phyloP scores from a whole-genome alignment of 2,329 filamentous ascomycete genomes.

The Aspergillus fumigatus region DNA sequence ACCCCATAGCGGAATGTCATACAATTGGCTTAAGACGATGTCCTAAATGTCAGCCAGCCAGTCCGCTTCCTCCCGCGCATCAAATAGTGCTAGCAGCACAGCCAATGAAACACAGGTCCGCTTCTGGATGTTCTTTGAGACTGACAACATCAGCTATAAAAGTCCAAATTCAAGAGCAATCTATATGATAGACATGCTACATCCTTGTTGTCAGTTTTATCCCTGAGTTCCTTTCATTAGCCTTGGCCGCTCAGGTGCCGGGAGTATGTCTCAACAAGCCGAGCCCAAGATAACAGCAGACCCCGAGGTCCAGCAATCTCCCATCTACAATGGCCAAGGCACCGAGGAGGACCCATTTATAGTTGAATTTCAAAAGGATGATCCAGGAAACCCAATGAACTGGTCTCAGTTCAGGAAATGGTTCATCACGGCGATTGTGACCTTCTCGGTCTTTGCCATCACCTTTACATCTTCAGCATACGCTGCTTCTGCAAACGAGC shows the following conservation, averaged over 20 bases:
- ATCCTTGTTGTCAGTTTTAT: background rate
- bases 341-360: slow-evolving; percentile 29
- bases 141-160: background rate
- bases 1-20: background rate
- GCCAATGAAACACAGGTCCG: background rate
- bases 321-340: slow-evolving; percentile 27
- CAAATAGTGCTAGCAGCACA: background rate
- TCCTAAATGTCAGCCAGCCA: background rate
- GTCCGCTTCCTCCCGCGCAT: background rate
- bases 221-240: too few species aligned
- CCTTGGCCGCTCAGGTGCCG: background rate
- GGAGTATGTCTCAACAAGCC: background rate
- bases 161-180: background rate
- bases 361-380: slow-evolving; percentile 27
- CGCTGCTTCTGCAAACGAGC: slow-evolving; percentile 18
- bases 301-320: background rate
- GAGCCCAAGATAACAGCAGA: background rate
- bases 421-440: slow-evolving; percentile 21
- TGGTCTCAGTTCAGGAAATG: slow-evolving; percentile 24
- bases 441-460: slow-evolving; percentile 25
- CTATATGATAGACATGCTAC: background rate
- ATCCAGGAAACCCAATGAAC: slow-evolving; percentile 26
- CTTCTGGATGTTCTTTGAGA: background rate
- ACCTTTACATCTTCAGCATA: slow-evolving; percentile 30
- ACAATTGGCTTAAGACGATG: background rate